A percentile compares a stretch with the other conserved stretches of the same genome.
Conservation (phyloP, 2,329 filamentous ascomycete genomes). For the Monosporascus sp. region DNA sequence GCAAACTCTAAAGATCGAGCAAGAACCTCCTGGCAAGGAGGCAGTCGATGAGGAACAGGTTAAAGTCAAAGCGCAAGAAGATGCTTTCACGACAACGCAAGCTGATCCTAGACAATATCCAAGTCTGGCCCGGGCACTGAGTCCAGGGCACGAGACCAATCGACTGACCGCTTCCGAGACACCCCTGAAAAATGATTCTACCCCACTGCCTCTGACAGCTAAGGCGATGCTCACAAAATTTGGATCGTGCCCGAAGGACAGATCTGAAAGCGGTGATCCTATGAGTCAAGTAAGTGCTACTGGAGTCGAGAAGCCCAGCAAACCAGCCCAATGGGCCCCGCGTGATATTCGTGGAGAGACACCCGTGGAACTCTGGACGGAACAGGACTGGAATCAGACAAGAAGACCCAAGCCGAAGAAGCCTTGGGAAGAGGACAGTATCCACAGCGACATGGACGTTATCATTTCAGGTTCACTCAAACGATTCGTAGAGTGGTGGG, state of each 20-base stretch:
- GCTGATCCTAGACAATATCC: not conserved
- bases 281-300: not conserved
- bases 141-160: not conserved
- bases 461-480: not conserved
- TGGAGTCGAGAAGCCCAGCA: not conserved
- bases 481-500: conserved; percentile 13
- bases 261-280: not conserved
- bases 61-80: not conserved
- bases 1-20: too few relatives aligned
- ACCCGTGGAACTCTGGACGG: not conserved
- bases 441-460: not conserved
- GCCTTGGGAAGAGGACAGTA: not conserved
- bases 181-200: not conserved
- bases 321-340: conserved; percentile 1
- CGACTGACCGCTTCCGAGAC: not conserved
- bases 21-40: too few relatives aligned
- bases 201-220: not conserved
- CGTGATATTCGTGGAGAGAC: not conserved
- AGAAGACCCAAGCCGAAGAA: not conserved
- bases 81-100: not conserved
- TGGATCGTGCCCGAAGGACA: not conserved
- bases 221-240: not conserved
- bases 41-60: too few relatives aligned
- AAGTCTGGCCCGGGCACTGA: not conserved
- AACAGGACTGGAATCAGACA: not conserved